Base-by-base conservation (phyloP, 2,329 filamentous ascomycete species). In the Fusarium fracticaudum region DNA sequence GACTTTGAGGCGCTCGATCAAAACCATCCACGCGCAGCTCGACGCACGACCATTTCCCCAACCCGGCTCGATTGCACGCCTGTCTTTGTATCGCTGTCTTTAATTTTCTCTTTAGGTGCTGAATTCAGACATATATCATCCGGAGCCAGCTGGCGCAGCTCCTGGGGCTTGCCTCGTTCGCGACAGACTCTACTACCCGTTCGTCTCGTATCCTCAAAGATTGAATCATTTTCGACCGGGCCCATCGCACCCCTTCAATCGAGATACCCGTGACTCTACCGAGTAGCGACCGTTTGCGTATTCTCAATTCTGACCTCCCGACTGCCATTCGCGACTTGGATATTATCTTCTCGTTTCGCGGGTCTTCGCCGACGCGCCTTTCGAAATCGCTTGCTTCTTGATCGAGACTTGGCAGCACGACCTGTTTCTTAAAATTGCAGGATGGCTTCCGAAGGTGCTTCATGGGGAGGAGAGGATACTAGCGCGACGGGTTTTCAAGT, bases 381-480 rank as follows among this genome's bases (percentile, higher is more conserved):
- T 24, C 50, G 29, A 67, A 64, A 67, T 62, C 67, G 51, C 44
- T 61, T 50, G 60, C 61, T 61, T 67, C 63, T 48, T 64, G 53
- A 69, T 44, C 64, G 60, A 72, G 48, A 62, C 38, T 33, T 38
- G n/a, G 35, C 57, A 40, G 33, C 53, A 55, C 48, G 54, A 38
- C 20, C 57, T 50, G 47, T 53, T 60, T 54, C 60, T 60, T 59
- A 60, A 67, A 67, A 55, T 72, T 63, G 48, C 67, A 75, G 67
- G 54, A 84, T 84, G 83, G 80, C 82, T 73, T 82, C 83, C 71
- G 82, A 84, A 75, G 83, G 83, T 79, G 81, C 79, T 81, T 80
- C 85, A 75, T 89, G 87, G 86, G 85, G 84, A 79, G 85, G 87
- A 81, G 85, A 86, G 83, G 86, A 87, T 83, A 86, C 86, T 82